Evolutionary conservation across 805 yeast species (phyloP), one percentile per base, ranked within the genome.

Genomic region (Isabelozyma gotoi): DNA sequence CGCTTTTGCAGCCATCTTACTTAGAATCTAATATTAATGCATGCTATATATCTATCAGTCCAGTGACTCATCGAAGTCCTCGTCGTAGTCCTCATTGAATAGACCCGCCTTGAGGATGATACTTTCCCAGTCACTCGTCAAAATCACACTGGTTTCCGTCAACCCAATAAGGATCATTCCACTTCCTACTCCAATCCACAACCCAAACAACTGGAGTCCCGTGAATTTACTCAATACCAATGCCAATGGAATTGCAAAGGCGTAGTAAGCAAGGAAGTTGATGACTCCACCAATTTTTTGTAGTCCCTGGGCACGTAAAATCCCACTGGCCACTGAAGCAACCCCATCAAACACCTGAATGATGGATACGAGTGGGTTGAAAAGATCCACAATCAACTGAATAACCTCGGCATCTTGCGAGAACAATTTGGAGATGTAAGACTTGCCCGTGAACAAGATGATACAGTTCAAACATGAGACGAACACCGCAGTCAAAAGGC

Each of bases 121-220:
- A 12, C 62, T 55, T 1, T 73, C 73, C 87, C 87, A 82, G 48
- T 82, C 67, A 21, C 80, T 74, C 20, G 62, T 65, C 7, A 69
- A 54, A 7, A 82, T 77, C 24, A 74, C 75, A 2, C 62, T 34
- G 2, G 75, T 64, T 47, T 82, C 86, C 14, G 68, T 52, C 2
- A 73, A 36, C 0, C 80, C 85, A 39, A 84, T 76, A 19, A 78
- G 42, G 5, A 78, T 46, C 67, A 84, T 72, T 0, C 90, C 95
- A 37, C 76, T 56, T 7, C 85, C 90, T 48, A 82, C 70, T 1
- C 92, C 92, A 1, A 80, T 47, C 96, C 96, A 88, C 39, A 88
- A 62, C 0, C 96, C 96, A 7, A 67, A 59, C 17, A 87, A 63
- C 36, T 76, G 72, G 49, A 77, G 56, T 17, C 71, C 71, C 12